phyloP scores from a whole-genome alignment of 106 monocot species.

The Platanthera zijinensis region DNA sequence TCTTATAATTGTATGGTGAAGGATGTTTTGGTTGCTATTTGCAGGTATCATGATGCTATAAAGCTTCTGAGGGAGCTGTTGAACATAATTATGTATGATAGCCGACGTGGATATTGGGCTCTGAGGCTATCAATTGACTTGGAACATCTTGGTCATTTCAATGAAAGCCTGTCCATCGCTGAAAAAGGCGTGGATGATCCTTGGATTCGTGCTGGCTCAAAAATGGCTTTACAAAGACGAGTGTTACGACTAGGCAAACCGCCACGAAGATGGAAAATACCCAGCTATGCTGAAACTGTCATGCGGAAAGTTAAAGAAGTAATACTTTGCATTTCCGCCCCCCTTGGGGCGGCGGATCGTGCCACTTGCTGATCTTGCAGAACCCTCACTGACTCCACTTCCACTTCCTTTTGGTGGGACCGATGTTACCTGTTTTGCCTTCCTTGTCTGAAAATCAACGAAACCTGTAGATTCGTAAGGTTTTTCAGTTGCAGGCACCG shows the following conservation, averaged over 20 bases:
- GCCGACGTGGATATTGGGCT: slow-evolving; percentile 77
- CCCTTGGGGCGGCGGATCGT: no score
- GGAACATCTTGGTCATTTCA: slow-evolving; percentile 60
- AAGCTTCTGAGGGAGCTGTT: slow-evolving; percentile 63
- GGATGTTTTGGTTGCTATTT: neutral
- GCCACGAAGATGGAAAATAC: slow-evolving; percentile 81
- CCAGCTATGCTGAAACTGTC: slow-evolving; percentile 62
- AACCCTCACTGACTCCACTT: no score
- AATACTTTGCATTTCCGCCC: neutral
- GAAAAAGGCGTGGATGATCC: slow-evolving; percentile 79
- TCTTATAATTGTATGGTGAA: neutral
- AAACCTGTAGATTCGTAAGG: no score
- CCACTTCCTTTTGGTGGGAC: no score
- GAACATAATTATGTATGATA: slow-evolving; percentile 35
- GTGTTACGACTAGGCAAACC: slow-evolving; percentile 73
- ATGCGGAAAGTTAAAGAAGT: slow-evolving; percentile 71
- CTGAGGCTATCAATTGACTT: slow-evolving; percentile 86
- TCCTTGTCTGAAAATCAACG: no score
- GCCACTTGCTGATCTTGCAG: no score
- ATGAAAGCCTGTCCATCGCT: slow-evolving; percentile 81
- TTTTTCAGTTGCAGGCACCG: no score
- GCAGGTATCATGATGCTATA: slow-evolving; percentile 77
- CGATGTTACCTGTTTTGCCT: no score
- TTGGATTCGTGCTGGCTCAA: slow-evolving; percentile 92
- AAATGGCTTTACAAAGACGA: slow-evolving; percentile 75